Percentiles rank a stretch among this genome's conserved stretches.
Evolutionary conservation across 192 early-diverging fungal genomes (phyloP).

Genomic region (Allomyces macrogynus): DNA sequence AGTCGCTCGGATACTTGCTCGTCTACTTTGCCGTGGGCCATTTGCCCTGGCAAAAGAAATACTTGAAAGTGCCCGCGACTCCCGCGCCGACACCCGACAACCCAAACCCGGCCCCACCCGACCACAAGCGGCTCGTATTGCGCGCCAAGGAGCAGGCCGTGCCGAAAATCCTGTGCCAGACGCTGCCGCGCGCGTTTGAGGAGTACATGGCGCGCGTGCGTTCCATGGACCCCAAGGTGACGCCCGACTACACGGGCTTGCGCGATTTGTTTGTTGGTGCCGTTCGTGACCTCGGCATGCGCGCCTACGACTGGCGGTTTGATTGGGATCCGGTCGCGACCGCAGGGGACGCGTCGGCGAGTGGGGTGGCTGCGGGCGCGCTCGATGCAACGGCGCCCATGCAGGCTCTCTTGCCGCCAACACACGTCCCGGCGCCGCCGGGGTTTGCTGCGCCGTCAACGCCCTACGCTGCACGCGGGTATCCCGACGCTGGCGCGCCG

Average conservation of each 20-base stretch:
- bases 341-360: neutral
- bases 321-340: neutral
- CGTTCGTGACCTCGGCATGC: neutral
- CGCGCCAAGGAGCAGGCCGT: neutral
- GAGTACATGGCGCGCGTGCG: neutral
- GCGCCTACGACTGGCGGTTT: neutral
- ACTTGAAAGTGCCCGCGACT: neutral
- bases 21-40: slow-evolving; percentile 2
- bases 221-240: neutral
- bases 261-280: neutral
- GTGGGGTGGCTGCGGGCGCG: too few relatives aligned
- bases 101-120: neutral
- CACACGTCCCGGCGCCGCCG: too few relatives aligned
- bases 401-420: too few relatives aligned
- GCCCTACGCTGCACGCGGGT: too few relatives aligned
- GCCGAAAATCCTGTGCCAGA: neutral
- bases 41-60: slow-evolving; percentile 2
- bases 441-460: too few relatives aligned
- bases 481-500: too few relatives aligned
- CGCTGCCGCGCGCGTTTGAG: neutral
- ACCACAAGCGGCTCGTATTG: neutral
- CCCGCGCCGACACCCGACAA: neutral
- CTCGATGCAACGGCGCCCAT: too few relatives aligned
- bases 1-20: slow-evolving; percentile 2
- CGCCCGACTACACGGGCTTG: neutral